phyloP scores from a whole-genome alignment of 129 eudicot species.

The Chrysanthemum seticuspe region DNA sequence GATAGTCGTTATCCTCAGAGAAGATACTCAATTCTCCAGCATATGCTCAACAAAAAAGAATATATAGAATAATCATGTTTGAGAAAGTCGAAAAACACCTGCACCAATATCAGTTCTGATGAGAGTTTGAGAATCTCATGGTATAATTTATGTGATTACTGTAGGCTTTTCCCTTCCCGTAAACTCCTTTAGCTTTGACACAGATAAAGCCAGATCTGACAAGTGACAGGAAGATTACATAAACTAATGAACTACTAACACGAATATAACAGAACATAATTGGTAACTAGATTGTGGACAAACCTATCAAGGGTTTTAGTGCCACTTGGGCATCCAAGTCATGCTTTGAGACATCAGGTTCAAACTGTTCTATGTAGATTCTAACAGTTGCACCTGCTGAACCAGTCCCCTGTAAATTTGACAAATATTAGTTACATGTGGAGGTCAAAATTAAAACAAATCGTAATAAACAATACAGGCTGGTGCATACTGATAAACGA shows the following conservation, averaged over 20 bases:
- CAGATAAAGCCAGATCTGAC: constrained; percentile 80
- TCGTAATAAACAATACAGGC: neutral
- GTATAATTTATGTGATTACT: constrained; percentile 70
- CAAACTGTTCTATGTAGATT: constrained; percentile 89
- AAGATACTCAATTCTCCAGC: constrained; percentile 10
- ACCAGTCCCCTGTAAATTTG: constrained; percentile 80
- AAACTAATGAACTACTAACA: neutral
- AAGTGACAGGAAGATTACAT: constrained; percentile 12
- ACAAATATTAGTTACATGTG: neutral
- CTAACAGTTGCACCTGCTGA: constrained; percentile 98
- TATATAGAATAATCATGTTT: constrained; percentile 17
- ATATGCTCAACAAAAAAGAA: constrained; percentile 26
- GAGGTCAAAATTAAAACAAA: neutral
- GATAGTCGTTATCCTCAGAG: constrained; percentile 11
- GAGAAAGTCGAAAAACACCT: constrained; percentile 38
- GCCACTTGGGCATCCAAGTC: constrained; percentile 93
- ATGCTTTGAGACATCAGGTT: constrained; percentile 91
- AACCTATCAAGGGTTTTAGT: constrained; percentile 92
- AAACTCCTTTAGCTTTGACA: constrained; percentile 89
- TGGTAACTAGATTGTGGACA: constrained; percentile 12
- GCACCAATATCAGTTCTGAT: constrained; percentile 25
- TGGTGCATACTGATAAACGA: constrained; percentile 68
- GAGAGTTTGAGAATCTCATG: constrained; percentile 3
- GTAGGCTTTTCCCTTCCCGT: constrained; percentile 97
- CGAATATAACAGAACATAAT: neutral